Base-by-base conservation (phyloP, 2,329 filamentous ascomycete species). In the Tolypocladium tundrense region DNA sequence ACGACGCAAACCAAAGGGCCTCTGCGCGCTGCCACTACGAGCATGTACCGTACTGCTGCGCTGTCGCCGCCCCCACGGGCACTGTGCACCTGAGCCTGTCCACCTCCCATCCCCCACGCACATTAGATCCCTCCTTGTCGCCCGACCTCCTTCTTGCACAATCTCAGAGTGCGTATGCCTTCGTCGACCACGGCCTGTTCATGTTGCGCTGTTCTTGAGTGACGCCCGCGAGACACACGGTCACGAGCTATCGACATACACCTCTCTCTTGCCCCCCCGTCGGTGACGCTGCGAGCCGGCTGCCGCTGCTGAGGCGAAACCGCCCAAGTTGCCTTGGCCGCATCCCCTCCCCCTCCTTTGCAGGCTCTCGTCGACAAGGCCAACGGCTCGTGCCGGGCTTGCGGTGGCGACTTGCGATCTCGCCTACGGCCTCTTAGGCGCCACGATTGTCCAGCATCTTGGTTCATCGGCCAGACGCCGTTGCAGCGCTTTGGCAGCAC, bases 141-240 rank as follows among this genome's bases (percentile, higher is more conserved):
- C 61, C 59, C 61, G 57, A 63, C 58, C 59, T 62, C 55, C 58
- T 60, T 59, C 57, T 60, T 59, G 55, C 58, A 55, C 58, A 60
- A 57, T 41, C 58, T 53, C 56, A 24, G 57, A 60, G 57, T 59
- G 60, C 48, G 9, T 35, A 33, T 31, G 48, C 27, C 45, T 33
- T 50, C 4, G 45, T 50, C 14, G 27, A 51, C n/a, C 48, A n/a
- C 48, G 48, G 27, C 48, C 48, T 51, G 48, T 51, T 51, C 48
- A n/a, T 35, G 48, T 35, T 35, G 48, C 31, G 48, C 48, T 51
- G 31, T 33, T 16, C 14, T n/a, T 35, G 31, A 33, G 48, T 35
- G 48, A 27, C 31, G 48, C 48, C 48, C 31, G 48, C 40, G 40
- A 55, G 40, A 45, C 24, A 37, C 35, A 50, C 42, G n/a, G 37